Conservation (phyloP, 345 rosid species). For the Clarkia xantiana region DNA sequence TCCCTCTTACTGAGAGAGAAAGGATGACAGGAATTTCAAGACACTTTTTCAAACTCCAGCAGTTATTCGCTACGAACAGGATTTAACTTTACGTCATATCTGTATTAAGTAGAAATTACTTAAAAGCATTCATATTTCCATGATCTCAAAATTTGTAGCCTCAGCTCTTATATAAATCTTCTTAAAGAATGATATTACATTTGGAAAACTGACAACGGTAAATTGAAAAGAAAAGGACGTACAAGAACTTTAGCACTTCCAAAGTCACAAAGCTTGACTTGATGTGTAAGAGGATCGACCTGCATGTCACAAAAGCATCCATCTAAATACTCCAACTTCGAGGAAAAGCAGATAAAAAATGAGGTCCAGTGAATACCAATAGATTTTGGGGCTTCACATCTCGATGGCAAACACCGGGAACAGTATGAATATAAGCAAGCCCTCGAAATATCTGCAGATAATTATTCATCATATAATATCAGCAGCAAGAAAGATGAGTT, state of each 20-base stretch:
- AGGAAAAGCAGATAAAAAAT: neutral
- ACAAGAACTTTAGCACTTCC: constrained; percentile 84
- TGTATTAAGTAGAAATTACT: too few relatives aligned
- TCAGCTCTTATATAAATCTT: neutral
- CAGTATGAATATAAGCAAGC: constrained; percentile 68
- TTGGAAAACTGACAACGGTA: neutral
- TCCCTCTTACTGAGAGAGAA: too few relatives aligned
- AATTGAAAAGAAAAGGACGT: constrained; percentile 2
- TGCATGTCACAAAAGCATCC: constrained; percentile 12
- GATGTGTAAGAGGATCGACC: constrained; percentile 80
- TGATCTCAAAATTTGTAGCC: too few relatives aligned
- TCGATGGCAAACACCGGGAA: constrained; percentile 76
- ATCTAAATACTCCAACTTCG: constrained; percentile 3
- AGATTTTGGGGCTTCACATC: constrained; percentile 93
- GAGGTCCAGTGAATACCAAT: constrained; percentile 31
- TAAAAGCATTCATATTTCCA: too few relatives aligned
- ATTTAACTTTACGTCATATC: neutral
- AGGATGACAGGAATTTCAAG: too few relatives aligned
- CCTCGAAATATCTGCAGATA: constrained; percentile 65
- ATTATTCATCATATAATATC: neutral
- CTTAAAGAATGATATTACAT: neutral
- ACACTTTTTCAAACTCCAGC: neutral
- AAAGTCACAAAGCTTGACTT: constrained; percentile 73
- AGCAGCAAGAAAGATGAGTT: constrained; percentile 1
- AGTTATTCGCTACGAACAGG: neutral